Evolutionary conservation across 768 basidiomycete genomes (phyloP), one percentile per base, ranked within the genome.

Genomic region (Boletus tomentosulus): DNA sequence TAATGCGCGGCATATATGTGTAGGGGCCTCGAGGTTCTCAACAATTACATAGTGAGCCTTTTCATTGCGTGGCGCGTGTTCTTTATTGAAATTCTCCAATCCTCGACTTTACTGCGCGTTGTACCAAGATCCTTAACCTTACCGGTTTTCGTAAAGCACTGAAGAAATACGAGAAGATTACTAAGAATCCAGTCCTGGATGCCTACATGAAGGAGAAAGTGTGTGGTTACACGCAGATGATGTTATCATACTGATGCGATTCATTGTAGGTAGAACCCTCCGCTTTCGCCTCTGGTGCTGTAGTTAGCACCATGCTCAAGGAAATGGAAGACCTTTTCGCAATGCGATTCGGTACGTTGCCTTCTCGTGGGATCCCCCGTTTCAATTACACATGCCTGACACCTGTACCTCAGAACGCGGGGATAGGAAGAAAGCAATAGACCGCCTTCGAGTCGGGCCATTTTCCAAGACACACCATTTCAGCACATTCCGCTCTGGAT

Each of bases 141-240:
- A 89, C 92, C 1, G 97, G 96, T 1, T 93, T 97, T 67, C 78
- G 89, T 24, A 93, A 94, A 66, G 85, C 86, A 0, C 66, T 93
- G 53, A 93, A 89, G 72, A 93, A 92, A 66, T 93, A 89, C 57
- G 88, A 87, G 64, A 94, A 91, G 66, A 71, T 79, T 5, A 87
- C 92, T 11, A 83, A 78, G 68, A 86, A 89, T 33, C 76, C 79
- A 9, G 84, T 83, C 22, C 83, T 89, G 65, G 77, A 85, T 25
- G 78, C 86, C 37, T 98, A 94, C 66, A 93, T 88, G 76, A 73
- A 76, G 34, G 90, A 94, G 66, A 87, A 84, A 71, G 89, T 88
- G 62, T 5, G 60, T 9, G 27, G 10, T 16, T 24, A 2, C 3
- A 6, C 39, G 39, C 19, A 4, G 4, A 35, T 27, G 15, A 31